Conservation (phyloP, 1,284 basidiomycete genomes). For the Pisolithus thermaeus region DNA sequence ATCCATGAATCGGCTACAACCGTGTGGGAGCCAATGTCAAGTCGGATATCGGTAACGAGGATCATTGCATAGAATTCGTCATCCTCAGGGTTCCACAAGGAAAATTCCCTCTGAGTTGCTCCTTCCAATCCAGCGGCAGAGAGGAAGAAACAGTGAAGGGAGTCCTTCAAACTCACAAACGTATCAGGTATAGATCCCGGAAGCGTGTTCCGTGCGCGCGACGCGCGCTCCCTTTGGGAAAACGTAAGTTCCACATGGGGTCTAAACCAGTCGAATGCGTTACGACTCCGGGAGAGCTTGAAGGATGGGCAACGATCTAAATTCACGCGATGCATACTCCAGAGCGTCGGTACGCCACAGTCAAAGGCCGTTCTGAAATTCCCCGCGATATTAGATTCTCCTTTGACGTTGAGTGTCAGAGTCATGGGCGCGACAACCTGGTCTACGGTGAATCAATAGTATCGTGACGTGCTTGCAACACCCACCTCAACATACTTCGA, state of each 20-base stretch:
- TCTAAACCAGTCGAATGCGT: too few species aligned
- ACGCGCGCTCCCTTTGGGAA: conserved; percentile 18
- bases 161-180: conserved; percentile 30
- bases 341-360: conserved; percentile 17
- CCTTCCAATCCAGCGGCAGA: conserved; percentile 18
- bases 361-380: too few species aligned
- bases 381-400: too few species aligned
- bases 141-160: conserved; percentile 28
- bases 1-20: conserved; percentile 41
- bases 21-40: conserved; percentile 41
- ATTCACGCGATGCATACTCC: conserved; percentile 40
- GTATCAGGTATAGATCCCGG: conserved; percentile 10
- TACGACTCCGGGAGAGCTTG: conserved; percentile 1
- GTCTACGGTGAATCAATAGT: neutral
- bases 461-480: neutral
- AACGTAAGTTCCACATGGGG: conserved; percentile 12
- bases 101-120: conserved; percentile 20
- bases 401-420: too few species aligned
- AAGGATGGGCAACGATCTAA: conserved; percentile 33
- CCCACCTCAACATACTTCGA: conserved; percentile 49
- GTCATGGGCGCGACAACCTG: neutral
- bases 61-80: conserved; percentile 31
- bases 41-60: conserved; percentile 36
- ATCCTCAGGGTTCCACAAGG: conserved; percentile 23
- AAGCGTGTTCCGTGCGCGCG: neutral